A percentile compares a stretch with the other conserved stretches of the same genome.
phyloP scores from a whole-genome alignment of 2,329 filamentous ascomycete genomes.

The Fusarium domesticum region DNA sequence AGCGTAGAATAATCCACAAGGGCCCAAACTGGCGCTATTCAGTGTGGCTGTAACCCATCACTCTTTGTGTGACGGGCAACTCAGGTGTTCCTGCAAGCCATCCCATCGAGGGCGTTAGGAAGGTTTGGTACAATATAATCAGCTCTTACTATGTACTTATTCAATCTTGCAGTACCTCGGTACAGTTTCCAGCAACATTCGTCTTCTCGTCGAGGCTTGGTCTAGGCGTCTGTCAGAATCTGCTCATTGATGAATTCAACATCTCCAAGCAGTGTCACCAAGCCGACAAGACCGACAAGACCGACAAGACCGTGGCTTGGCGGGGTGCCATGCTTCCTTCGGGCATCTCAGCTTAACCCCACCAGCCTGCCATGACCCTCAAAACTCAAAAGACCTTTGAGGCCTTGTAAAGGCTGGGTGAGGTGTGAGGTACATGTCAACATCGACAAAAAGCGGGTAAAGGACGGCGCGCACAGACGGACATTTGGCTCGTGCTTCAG shows the following conservation, averaged over 20 bases:
- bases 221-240: conserved; percentile 8
- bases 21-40: neutral
- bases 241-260: conserved; percentile 6
- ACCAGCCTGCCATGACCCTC: conserved; percentile 1
- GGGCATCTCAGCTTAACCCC: conserved; percentile 2
- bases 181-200: neutral
- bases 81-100: neutral
- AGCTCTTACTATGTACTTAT: no score
- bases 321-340: conserved; percentile 4
- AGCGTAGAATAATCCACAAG: neutral
- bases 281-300: neutral
- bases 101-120: neutral
- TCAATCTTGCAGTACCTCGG: no score
- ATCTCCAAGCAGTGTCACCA: no score
- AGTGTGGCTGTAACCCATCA: neutral
- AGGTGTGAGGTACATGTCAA: conserved; percentile 18
- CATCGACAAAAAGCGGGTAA: conserved; percentile 14
- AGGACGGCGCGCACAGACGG: conserved; percentile 24
- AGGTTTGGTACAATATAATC: no score
- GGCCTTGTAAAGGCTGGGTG: neutral
- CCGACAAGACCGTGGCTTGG: neutral
- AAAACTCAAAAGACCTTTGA: conserved; percentile 4
- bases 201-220: conserved; percentile 3
- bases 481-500: conserved; percentile 21
- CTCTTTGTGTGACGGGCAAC: neutral